These are phyloP conservation scores for Begonia fuchsioides DNA, from an alignment of 306 rosid genomes.

Conservation along the genomic window DNA sequence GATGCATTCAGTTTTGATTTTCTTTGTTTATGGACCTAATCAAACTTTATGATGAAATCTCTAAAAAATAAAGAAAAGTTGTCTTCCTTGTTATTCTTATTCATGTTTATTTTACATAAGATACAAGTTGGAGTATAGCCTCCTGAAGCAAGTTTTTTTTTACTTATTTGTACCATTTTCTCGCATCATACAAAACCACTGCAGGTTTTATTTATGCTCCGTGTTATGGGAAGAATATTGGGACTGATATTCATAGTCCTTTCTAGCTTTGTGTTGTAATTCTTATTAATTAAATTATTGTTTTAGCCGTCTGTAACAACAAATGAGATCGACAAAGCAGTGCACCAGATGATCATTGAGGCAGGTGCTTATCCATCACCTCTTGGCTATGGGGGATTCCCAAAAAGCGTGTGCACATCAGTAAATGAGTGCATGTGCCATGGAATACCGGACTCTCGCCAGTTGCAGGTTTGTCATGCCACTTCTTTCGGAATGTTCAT, in stretches of 20 bases:
- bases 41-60: no score
- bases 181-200: no score
- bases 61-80: no score
- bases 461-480: conserved; percentile 57
- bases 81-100: neutral
- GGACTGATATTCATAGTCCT: neutral
- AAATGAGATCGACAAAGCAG: conserved; percentile 89
- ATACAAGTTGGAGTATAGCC: no score
- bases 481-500: conserved; percentile 14
- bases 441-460: conserved; percentile 96
- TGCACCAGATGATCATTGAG: conserved; percentile 85
- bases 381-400: conserved; percentile 97
- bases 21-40: neutral
- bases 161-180: no score
- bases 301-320: conserved; percentile 85
- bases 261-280: no score
- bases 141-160: no score
- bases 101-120: neutral
- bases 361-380: conserved; percentile 99
- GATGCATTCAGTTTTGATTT: conserved; percentile 2
- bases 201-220: no score
- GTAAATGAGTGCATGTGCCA: conserved; percentile 99
- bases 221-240: no score
- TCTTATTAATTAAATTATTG: conserved; percentile 3
- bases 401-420: conserved; percentile 96